Evolutionary conservation across 2,329 filamentous ascomycete species (phyloP).

Genomic region (Epichloe gansuensis): DNA sequence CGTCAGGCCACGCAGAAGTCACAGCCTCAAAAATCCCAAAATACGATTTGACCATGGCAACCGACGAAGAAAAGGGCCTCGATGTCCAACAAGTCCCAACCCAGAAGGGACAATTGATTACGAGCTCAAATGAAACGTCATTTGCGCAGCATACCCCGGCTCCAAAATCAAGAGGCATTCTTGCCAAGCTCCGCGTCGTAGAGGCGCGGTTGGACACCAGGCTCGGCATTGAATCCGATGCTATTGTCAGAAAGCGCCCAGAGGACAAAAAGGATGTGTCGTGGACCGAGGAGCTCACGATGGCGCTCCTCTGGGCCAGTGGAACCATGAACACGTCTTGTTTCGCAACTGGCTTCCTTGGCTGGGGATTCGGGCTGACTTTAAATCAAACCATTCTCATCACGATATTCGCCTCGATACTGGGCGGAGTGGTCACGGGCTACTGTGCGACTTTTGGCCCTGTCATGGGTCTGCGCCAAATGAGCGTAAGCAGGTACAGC

Average conservation of each 20-base stretch:
- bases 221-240: constrained; percentile 35
- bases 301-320: constrained; percentile 40
- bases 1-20: too few species aligned
- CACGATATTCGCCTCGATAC: constrained; percentile 31
- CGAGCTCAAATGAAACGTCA: not conserved
- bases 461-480: constrained; percentile 35
- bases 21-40: too few species aligned
- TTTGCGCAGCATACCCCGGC: too few species aligned
- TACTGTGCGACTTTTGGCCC: constrained; percentile 39
- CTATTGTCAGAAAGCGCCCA: constrained; percentile 30
- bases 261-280: constrained; percentile 22
- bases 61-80: constrained; percentile 1
- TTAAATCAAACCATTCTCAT: constrained; percentile 31
- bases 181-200: constrained; percentile 25
- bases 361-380: constrained; percentile 33
- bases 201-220: constrained; percentile 31
- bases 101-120: not conserved
- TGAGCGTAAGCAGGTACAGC: constrained; percentile 35
- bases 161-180: constrained; percentile 12
- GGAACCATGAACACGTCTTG: constrained; percentile 38
- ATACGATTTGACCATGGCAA: not conserved
- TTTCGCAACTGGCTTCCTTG: constrained; percentile 38
- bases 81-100: not conserved
- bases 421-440: constrained; percentile 21
- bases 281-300: constrained; percentile 30